Evolutionary conservation across 116 monocot species (phyloP), one percentile per base, ranked within the genome.

Genomic region (Iris pallida): DNA sequence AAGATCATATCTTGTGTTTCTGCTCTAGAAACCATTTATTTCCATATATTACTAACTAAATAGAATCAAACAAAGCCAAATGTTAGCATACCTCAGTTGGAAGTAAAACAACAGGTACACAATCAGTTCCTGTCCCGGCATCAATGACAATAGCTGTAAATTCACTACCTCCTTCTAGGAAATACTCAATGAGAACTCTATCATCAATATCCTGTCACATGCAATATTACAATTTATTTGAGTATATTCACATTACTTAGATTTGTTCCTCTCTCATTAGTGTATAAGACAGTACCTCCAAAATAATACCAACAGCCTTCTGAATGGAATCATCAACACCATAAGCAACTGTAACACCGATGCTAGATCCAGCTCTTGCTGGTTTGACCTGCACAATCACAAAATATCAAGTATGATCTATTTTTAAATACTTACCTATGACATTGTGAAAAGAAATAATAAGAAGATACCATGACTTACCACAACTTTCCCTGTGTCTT

Each of bases 121-220:
- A 72, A 48, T 88, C 81, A 74, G 40, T 57, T 66, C 55, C 78
- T 14, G 73, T 63, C 7, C 95, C 95, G 56, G 74, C 83, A 83
- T 95, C 91, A 68, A 91, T 54, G 47, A 89, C 82, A 74, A 95
- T 91, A 42, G 95, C 86, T 11, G 95, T 95, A 81, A 95, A 95
- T 65, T 95, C 95, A 59, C 65, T 81, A 20, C 91, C 91, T 45
- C 91, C 90, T 80, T 87, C 86, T 68, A 95, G 68, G 60, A 95
- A 95, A 72, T 84, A 46, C 54, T 95, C 95, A 71, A 95, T 69
- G 41, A 95, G 73, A 79, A 82, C 88, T 66, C 71, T 88, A 59
- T 90, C 88, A 79, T 94, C 90, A 81, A 95, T 91, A 45, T 88
- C 88, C 84, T 88, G 71, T 17, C 19, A 16, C 15, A 76, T 19